Evolutionary conservation across 2,329 filamentous ascomycete genomes (phyloP).

Genomic region (Tolypocladium sp.): DNA sequence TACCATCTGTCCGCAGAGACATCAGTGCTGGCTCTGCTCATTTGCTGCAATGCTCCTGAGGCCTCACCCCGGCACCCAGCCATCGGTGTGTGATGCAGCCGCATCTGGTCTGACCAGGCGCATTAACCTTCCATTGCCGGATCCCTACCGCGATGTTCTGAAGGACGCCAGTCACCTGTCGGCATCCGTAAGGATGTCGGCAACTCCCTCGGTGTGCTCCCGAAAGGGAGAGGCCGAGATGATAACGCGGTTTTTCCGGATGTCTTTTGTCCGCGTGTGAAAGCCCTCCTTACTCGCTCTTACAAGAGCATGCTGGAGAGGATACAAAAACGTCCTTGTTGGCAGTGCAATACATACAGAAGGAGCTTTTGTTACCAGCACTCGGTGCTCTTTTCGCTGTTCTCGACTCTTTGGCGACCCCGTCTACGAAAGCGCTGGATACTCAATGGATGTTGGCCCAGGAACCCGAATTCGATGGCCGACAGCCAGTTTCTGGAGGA

Average conservation of each 20-base stretch:
- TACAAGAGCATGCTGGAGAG: constrained; percentile 44
- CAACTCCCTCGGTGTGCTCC: constrained; percentile 34
- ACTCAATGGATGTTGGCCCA: neutral
- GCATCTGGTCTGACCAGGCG: constrained; percentile 45
- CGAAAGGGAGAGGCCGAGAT: constrained; percentile 37
- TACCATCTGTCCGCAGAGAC: neutral
- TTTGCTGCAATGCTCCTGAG: constrained; percentile 23
- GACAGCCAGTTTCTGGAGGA: neutral
- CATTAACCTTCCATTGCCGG: constrained; percentile 43
- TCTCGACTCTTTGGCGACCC: neutral
- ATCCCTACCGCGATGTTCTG: constrained; percentile 27
- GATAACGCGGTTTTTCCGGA: constrained; percentile 83
- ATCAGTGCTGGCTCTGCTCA: constrained; percentile 7
- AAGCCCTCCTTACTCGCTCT: constrained; percentile 50
- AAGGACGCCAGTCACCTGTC: constrained; percentile 40
- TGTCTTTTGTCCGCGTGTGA: constrained; percentile 81
- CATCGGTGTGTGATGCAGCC: constrained; percentile 33
- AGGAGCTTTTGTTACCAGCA: constrained; percentile 32
- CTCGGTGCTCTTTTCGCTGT: neutral
- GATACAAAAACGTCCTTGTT: constrained; percentile 95
- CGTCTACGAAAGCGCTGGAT: neutral
- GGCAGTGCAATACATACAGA: constrained; percentile 77
- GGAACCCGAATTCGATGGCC: neutral
- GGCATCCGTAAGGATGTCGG: constrained; percentile 16
- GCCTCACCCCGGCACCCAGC: constrained; percentile 31